Percentiles rank a stretch among this genome's conserved stretches.
phyloP scores from a whole-genome alignment of 768 basidiomycete genomes.

The Omphalotus guepiniiformis region DNA sequence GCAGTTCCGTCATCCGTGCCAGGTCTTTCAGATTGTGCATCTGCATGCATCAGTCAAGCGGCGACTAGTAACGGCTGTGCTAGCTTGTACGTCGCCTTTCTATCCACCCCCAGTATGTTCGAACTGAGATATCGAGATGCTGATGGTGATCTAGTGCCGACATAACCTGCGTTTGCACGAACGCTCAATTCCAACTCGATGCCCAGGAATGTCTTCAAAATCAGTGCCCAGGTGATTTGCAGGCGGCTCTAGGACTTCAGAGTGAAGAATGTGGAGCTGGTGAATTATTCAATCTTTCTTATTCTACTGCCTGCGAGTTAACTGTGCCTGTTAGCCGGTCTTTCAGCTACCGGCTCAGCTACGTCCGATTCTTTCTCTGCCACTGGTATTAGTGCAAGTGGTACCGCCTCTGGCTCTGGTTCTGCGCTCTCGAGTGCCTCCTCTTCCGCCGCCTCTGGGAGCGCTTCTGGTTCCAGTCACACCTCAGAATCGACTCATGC shows the following conservation, averaged over 20 bases:
- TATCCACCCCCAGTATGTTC: too few relatives aligned
- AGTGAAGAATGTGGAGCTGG: neutral
- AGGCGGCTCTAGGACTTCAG: neutral
- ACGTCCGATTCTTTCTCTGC: neutral
- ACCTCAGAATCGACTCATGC: too few relatives aligned
- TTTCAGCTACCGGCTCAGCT: neutral
- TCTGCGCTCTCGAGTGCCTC: neutral
- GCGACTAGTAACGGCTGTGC: constrained; percentile 3
- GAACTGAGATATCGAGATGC: too few relatives aligned
- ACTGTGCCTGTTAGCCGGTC: neutral
- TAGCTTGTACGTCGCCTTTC: constrained; percentile 1
- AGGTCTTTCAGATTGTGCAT: constrained; percentile 3
- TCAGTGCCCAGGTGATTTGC: constrained; percentile 1
- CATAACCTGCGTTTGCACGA: constrained; percentile 3
- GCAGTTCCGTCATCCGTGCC: too few relatives aligned
- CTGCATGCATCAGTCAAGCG: constrained; percentile 3
- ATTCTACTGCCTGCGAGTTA: neutral
- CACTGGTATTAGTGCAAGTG: neutral
- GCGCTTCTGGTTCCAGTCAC: too few relatives aligned
- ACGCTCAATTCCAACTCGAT: constrained; percentile 3
- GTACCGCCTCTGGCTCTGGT: neutral
- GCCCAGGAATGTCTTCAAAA: neutral
- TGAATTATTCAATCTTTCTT: neutral
- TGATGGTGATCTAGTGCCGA: constrained; percentile 2
- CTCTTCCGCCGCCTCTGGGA: neutral